Evolutionary conservation across 441 rosid genomes (phyloP).

Genomic region (Brassica balearica): DNA sequence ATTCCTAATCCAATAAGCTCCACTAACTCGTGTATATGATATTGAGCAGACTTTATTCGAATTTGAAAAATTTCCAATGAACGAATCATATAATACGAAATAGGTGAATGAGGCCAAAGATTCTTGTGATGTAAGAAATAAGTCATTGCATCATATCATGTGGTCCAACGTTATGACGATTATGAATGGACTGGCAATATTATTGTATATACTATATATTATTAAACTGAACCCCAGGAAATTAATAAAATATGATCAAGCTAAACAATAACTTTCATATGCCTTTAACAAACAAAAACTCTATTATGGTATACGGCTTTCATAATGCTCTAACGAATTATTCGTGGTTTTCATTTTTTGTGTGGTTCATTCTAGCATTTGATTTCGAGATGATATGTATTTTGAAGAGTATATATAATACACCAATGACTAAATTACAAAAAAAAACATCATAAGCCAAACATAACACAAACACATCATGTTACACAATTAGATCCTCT

Average conservation of each 20-base stretch:
- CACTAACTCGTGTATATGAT: neutral
- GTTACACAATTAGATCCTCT: neutral
- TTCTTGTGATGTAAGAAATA: neutral
- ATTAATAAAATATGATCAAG: neutral
- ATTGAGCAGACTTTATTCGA: neutral
- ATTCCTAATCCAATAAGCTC: too few relatives aligned
- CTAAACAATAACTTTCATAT: too few relatives aligned
- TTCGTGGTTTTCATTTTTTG: neutral
- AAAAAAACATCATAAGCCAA: neutral
- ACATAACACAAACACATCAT: neutral
- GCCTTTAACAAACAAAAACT: neutral
- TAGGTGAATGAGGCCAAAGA: neutral
- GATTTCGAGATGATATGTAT: neutral
- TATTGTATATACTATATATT: neutral
- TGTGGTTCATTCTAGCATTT: neutral
- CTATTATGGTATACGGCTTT: neutral
- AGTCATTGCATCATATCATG: neutral
- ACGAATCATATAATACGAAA: neutral
- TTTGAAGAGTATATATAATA: neutral
- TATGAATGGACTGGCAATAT: neutral
- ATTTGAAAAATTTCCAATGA: neutral
- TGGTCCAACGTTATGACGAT: neutral
- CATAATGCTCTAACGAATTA: neutral
- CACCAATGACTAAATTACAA: too few relatives aligned
- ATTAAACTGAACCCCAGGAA: neutral